Conservation (phyloP, 129 eudicot genomes). For the Tanacetum coccineum region DNA sequence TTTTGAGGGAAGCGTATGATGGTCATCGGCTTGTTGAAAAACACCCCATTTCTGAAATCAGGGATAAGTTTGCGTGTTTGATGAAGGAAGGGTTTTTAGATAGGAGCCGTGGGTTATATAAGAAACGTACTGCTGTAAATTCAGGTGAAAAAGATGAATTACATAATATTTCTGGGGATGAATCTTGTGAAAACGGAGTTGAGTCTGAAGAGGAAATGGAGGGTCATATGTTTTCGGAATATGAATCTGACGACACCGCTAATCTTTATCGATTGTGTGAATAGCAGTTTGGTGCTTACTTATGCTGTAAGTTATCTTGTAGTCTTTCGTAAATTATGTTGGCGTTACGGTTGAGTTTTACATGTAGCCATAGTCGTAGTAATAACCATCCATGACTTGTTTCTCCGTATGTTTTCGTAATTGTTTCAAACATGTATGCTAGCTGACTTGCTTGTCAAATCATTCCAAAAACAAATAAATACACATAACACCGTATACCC, state of each 20-base stretch:
- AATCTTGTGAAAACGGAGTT: conserved; percentile 15
- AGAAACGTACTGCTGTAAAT: conserved; percentile 23
- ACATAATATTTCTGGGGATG: conserved; percentile 2
- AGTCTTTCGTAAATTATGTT: background rate
- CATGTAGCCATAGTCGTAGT: background rate
- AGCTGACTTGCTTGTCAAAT: too few relatives aligned
- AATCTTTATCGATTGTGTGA: conserved; percentile 22
- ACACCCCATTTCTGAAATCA: conserved; percentile 63
- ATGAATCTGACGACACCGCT: conserved; percentile 46
- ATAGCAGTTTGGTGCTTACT: conserved; percentile 10
- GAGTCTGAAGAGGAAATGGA: conserved; percentile 44
- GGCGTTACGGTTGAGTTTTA: too few relatives aligned
- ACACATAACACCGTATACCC: too few relatives aligned
- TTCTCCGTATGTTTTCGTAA: background rate
- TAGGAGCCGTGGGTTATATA: conserved; percentile 72
- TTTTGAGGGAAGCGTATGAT: conserved; percentile 77
- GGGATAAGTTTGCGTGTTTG: conserved; percentile 49
- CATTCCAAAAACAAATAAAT: too few relatives aligned
- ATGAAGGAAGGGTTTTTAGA: conserved; percentile 73
- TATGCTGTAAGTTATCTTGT: background rate
- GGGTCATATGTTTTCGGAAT: conserved; percentile 39
- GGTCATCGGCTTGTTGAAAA: conserved; percentile 50
- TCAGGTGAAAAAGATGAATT: conserved; percentile 17
- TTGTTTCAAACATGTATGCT: background rate
- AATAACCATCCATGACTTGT: background rate